Evolutionary conservation across 2,329 filamentous ascomycete species (phyloP), one percentile per base, ranked within the genome.

Genomic region (Ophiocordyceps sinensis): DNA sequence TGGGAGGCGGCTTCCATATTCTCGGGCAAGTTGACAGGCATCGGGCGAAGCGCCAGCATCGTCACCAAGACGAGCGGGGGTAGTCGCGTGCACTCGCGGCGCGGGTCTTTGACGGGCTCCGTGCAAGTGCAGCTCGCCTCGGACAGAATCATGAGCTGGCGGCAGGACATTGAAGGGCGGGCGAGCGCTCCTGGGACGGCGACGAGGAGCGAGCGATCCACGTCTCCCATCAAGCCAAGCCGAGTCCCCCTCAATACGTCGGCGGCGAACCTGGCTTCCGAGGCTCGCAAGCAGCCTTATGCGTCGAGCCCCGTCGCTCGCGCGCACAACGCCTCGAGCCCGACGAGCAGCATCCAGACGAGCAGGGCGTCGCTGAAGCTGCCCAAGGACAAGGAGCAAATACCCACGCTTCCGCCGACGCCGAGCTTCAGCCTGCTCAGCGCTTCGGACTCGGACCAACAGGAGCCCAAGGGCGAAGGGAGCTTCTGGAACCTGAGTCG

Each of bases 61-160:
- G 58, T 69, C 36, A 76, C 73, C 1, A 66, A 66, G 39, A 69
- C 66, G 1, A 77, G 72, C 46, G 62, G 59, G 1, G 62, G 65
- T 42, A 68, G 67, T 43, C 63, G 67, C 46, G 50, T 55, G 2
- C 66, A 67, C 31, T 77, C 73, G 11, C 58, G 73, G 26, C 63
- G 73, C 7, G 70, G 69, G 9, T 81, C 77, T 2, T 60, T 81
- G 2, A 61, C 48, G 3, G 57, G 50, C 13, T 46, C 48, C 2
- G 45, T 49, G 13, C 57, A 54, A 15, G 47, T 52, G 13, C 63
- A 60, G 44, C 57, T 53, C 37, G 51, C 59, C 1, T 67, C 80
- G 1, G 89, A 96, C 47, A 75, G 85, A 14, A 95, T 95, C 48
- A 71, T 93, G 48, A 83, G 77, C 39, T 98, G 89, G 89, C 77